Evolutionary conservation across 164 flowering plant species (phyloP).

Genomic region (grape (Vitis vinifera)): DNA sequence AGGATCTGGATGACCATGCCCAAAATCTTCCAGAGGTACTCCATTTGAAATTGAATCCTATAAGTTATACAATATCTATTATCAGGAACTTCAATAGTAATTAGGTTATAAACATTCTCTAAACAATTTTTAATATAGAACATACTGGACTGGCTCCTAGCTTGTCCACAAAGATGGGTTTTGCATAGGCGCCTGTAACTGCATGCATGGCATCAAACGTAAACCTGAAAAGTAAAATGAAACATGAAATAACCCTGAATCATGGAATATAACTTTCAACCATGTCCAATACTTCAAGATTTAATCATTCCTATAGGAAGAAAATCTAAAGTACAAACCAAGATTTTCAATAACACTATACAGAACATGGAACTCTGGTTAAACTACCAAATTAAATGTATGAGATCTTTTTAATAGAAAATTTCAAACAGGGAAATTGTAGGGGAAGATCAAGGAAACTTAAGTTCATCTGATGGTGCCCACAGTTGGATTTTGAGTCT

Average conservation of each 20-base stretch:
- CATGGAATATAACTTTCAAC: neutral
- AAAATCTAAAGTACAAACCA: too few relatives aligned
- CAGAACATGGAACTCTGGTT: too few relatives aligned
- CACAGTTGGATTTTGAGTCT: too few relatives aligned
- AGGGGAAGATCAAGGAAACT: too few relatives aligned
- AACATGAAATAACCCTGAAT: neutral
- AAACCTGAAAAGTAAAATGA: conserved; percentile 59
- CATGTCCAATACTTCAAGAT: too few relatives aligned
- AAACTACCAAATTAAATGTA: neutral
- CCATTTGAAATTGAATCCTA: conserved; percentile 92
- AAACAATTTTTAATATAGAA: conserved; percentile 4
- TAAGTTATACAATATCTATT: conserved; percentile 23
- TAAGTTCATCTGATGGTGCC: too few relatives aligned
- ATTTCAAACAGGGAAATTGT: too few relatives aligned
- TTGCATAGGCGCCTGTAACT: conserved; percentile 97
- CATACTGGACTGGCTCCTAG: conserved; percentile 81
- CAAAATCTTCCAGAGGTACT: conserved; percentile 95
- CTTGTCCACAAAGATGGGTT: conserved; percentile 90
- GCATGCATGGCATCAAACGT: conserved; percentile 99
- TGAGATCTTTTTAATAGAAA: too few relatives aligned
- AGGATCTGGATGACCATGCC: conserved; percentile 99
- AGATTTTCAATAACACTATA: too few relatives aligned
- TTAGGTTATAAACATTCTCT: neutral
- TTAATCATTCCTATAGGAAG: too few relatives aligned
- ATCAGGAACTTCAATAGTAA: conserved; percentile 14